These are phyloP conservation scores for Oryza punctata DNA, from an alignment of 176 grass and related monocot genomes.

Conservation along the genomic window DNA sequence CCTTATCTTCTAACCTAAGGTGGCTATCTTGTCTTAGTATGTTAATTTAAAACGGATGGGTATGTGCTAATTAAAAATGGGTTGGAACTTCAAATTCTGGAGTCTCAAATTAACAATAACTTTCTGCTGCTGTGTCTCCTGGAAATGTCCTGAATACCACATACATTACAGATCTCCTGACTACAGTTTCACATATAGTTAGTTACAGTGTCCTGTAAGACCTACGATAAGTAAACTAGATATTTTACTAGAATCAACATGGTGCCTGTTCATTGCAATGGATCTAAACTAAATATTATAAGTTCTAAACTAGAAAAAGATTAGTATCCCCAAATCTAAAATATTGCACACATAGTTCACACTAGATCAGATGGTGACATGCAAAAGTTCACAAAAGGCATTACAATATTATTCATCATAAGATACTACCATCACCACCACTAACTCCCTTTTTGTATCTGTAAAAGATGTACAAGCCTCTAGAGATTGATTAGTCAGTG, in stretches of 20 bases:
- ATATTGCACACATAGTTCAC: neutral
- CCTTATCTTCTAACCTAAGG: neutral
- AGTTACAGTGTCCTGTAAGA: neutral
- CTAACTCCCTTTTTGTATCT: neutral
- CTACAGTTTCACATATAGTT: conserved; percentile 10
- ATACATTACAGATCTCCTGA: conserved; percentile 7
- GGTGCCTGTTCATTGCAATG: neutral
- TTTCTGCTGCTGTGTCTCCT: conserved; percentile 1
- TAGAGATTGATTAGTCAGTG: neutral
- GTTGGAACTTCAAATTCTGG: conserved; percentile 13
- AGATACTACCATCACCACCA: neutral
- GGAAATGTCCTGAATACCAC: neutral
- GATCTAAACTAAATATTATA: neutral
- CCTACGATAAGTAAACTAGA: neutral
- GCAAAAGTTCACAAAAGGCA: neutral
- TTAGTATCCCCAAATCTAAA: neutral
- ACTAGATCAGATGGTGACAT: neutral
- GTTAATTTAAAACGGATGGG: conserved; percentile 12
- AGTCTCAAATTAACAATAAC: neutral
- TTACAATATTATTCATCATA: neutral
- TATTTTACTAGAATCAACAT: neutral
- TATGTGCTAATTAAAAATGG: conserved; percentile 6
- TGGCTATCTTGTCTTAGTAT: neutral
- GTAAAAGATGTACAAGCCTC: neutral
- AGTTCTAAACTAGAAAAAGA: neutral